Evolutionary conservation across 257 asterid species (phyloP).

Genomic region (Solanum habrochaites): DNA sequence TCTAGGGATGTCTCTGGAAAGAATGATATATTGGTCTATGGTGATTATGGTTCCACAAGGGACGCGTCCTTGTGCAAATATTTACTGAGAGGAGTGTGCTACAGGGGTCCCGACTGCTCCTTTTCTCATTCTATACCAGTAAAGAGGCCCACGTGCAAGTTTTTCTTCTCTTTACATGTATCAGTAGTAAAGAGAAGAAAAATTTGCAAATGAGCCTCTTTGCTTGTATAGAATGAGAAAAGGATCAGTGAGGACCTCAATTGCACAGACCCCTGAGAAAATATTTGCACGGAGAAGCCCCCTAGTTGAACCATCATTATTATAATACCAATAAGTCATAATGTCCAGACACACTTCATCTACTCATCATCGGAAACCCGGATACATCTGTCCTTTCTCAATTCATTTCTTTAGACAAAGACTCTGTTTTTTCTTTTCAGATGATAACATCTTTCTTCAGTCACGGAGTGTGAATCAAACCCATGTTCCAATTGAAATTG

Average conservation of each 20-base stretch:
- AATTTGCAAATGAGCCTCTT: conserved; percentile 60
- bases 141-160: neutral
- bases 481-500: neutral
- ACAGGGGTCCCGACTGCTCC: conserved; percentile 1
- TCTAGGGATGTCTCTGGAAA: conserved; percentile 31
- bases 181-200: conserved; percentile 50
- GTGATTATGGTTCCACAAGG: conserved; percentile 10
- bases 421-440: neutral
- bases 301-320: conserved; percentile 11
- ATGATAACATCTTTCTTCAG: neutral
- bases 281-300: conserved; percentile 48
- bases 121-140: neutral
- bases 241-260: conserved; percentile 58
- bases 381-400: neutral
- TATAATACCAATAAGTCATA: neutral
- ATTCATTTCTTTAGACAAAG: neutral
- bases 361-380: conserved; percentile 18
- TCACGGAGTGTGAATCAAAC: neutral
- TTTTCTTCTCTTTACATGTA: neutral
- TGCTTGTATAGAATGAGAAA: conserved; percentile 67
- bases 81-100: conserved; percentile 56
- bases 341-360: conserved; percentile 46
- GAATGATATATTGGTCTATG: neutral
- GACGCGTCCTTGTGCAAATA: conserved; percentile 51
- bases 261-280: conserved; percentile 62